These are phyloP conservation scores for Phanerodontia chrysosporium DNA, from an alignment of 768 basidiomycete genomes.

Conservation along the genomic window DNA sequence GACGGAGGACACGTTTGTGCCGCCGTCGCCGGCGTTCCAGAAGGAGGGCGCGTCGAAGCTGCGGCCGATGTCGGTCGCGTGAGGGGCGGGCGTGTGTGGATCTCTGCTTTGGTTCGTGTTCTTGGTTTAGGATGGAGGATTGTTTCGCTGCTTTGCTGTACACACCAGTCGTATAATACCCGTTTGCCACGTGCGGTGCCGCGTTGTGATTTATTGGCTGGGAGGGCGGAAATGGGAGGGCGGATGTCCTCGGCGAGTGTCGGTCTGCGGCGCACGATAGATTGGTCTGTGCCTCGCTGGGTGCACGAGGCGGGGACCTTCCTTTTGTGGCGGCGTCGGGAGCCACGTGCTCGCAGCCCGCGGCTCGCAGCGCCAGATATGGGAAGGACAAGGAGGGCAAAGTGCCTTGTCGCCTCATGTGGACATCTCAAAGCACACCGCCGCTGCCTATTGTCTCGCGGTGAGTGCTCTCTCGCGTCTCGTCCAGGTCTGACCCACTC, in stretches of 20 bases:
- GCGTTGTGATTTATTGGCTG: too few species aligned
- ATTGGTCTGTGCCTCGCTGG: too few species aligned
- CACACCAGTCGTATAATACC: not conserved
- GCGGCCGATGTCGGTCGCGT: constrained; percentile 42
- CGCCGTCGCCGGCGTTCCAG: constrained; percentile 31
- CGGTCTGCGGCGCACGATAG: too few species aligned
- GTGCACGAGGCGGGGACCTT: too few species aligned
- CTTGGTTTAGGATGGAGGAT: not conserved
- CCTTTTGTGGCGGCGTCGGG: not conserved
- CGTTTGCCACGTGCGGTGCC: too few species aligned
- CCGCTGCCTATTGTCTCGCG: too few species aligned
- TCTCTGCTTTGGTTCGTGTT: not conserved
- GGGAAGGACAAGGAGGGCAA: not conserved
- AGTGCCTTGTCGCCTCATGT: constrained; percentile 3
- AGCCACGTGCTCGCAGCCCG: constrained; percentile 2
- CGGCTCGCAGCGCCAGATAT: not conserved
- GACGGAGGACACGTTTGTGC: constrained; percentile 33
- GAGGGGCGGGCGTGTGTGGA: not conserved
- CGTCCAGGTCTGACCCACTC: not conserved
- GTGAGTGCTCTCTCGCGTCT: not conserved
- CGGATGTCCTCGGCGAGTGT: too few species aligned
- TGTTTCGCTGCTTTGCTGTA: not conserved
- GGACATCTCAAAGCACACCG: not conserved
- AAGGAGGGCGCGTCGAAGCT: constrained; percentile 18
- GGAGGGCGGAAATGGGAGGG: too few species aligned